Percentiles rank a stretch among this genome's conserved stretches.
phyloP scores from a whole-genome alignment of 2,329 filamentous ascomycete genomes.

The Colletotrichum sp. region DNA sequence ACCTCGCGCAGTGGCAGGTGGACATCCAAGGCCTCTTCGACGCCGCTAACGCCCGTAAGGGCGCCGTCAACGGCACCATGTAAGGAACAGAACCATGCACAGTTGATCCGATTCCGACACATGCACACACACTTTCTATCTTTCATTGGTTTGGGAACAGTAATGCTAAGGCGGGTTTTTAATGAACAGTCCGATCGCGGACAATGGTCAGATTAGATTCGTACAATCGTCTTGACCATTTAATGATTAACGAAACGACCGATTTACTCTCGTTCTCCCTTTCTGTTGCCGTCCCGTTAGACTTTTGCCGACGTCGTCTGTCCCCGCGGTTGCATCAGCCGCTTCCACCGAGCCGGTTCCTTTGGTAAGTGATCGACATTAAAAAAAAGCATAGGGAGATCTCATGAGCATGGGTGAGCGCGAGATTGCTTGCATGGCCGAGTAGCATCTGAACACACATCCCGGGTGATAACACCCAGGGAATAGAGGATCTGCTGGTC shows the following conservation, averaged over 20 bases:
- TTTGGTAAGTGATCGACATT: not conserved
- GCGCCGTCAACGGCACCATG: slow-evolving; percentile 2
- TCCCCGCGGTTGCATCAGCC: not conserved
- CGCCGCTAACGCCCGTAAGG: slow-evolving; percentile 44
- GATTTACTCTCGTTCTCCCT: not conserved
- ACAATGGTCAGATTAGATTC: slow-evolving; percentile 14
- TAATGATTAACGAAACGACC: slow-evolving; percentile 4
- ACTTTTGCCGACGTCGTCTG: not conserved
- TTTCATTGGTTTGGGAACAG: not conserved
- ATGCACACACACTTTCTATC: not conserved
- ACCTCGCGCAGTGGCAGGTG: slow-evolving; percentile 61
- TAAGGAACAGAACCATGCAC: not conserved
- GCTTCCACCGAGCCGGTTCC: not conserved
- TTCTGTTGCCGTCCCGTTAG: not conserved
- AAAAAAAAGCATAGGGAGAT: not conserved
- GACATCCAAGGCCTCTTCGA: slow-evolving; percentile 67
- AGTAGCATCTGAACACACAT: not conserved
- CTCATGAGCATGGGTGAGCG: not conserved
- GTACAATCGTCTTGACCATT: not conserved
- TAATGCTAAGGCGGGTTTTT: slow-evolving; percentile 11
- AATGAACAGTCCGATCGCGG: slow-evolving; percentile 10
- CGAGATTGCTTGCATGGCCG: not conserved
- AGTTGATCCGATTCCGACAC: not conserved
- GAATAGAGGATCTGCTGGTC: not conserved
- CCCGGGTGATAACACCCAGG: not conserved